These are phyloP conservation scores for Populus hybrid DNA, from an alignment of 441 rosid species.

Conservation along the genomic window DNA sequence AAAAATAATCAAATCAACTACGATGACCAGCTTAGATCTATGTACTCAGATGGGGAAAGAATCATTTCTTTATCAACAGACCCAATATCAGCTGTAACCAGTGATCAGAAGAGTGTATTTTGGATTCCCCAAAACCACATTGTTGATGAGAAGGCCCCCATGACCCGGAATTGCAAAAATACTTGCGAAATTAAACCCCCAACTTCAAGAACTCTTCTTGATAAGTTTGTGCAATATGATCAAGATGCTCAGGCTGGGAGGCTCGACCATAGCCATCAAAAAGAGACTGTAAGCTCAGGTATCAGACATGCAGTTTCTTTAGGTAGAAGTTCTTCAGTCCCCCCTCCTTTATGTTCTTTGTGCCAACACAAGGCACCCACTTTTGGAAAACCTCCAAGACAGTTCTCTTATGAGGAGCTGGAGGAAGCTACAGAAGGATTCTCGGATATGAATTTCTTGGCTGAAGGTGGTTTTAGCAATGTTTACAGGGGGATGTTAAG, in stretches of 20 bases:
- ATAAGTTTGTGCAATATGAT: constrained; percentile 51
- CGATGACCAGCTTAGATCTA: constrained; percentile 17
- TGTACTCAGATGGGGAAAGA: constrained; percentile 21
- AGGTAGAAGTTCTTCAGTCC: constrained; percentile 51
- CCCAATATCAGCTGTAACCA: constrained; percentile 17
- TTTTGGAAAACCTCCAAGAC: constrained; percentile 63
- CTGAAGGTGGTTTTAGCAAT: constrained; percentile 55
- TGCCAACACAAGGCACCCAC: constrained; percentile 64
- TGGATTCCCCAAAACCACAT: constrained; percentile 52
- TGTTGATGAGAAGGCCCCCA: constrained; percentile 20
- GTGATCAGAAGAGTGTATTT: constrained; percentile 22
- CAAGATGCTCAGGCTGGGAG: constrained; percentile 25
- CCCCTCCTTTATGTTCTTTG: constrained; percentile 69
- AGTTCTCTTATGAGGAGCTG: constrained; percentile 51
- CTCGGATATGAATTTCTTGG: constrained; percentile 53
- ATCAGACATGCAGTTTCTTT: constrained; percentile 40
- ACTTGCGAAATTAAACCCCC: constrained; percentile 20
- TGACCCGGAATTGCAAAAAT: constrained; percentile 15
- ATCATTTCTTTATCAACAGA: constrained; percentile 30
- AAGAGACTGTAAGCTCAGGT: constrained; percentile 30
- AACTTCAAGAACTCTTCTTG: constrained; percentile 38
- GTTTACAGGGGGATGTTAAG: constrained; percentile 52
- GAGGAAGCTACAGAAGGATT: constrained; percentile 61
- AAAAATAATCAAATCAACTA: constrained; percentile 17
- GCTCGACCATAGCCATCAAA: constrained; percentile 26